Base-by-base conservation (phyloP, 192 early-diverging fungal species). In the Backusella sp. region DNA sequence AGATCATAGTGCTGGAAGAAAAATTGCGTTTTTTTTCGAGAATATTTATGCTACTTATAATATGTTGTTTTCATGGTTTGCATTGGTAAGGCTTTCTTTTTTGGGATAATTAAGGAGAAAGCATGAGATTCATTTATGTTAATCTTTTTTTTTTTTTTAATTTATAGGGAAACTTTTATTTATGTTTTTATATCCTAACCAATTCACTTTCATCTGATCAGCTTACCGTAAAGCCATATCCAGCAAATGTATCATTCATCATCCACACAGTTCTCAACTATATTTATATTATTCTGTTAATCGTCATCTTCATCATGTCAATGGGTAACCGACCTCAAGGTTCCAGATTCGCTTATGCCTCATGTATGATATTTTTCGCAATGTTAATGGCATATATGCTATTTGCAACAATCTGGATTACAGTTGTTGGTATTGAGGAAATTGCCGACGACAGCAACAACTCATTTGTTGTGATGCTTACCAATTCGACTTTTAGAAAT, bases 271-370 rank as follows among this genome's bases (percentile, higher is more conserved):
- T 88, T n/a, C 82, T 86, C 75, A 86, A 78, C 44, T 83, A 83
- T 72, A 77, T 83, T 23, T 83, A 83, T 39, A 37, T 78, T 26
- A 83, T 98, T 0, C 90, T 95, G 77, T 86, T 89, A 68, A 83
- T 94, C 21, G 84, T 96, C 67, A 90, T 91, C 74, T 94, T 99
- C 84, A 89, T 99, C 34, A 89, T 93, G 26, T 92, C 96, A 66
- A 84, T 99, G 75, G 97, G 97, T 44, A 99, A 99, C 76, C 88
- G 96, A 26, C 97, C 97, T 7, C 94, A 97, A 79, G 96, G 95
- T 37, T 81, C 44, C 11, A 41, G 36, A 21, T 39, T 62, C 26
- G 36, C 96, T 28, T 96, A 96, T 75, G 87, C 88, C 28, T 72
- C 82, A 15, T 87, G 87, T 21, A 94, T 96, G 76, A 80, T 91